These are phyloP conservation scores for Olyra latifolia DNA, from an alignment of 176 grass and related monocot genomes.

Conservation along the genomic window DNA sequence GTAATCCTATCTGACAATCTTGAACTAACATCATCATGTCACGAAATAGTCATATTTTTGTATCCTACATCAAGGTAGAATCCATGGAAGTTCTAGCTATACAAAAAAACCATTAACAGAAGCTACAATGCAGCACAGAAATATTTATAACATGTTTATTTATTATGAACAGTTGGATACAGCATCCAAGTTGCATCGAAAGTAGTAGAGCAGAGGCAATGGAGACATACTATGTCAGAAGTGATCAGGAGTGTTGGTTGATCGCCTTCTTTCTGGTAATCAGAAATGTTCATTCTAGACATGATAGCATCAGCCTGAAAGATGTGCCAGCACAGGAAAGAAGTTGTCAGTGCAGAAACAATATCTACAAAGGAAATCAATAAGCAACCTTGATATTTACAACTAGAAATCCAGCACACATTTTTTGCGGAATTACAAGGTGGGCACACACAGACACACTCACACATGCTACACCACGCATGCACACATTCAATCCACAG, in stretches of 20 bases:
- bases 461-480: not conserved
- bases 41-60: conserved; percentile 13
- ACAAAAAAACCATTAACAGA: conserved; percentile 16
- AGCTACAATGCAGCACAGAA: not conserved
- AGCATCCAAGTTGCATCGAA: not conserved
- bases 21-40: not conserved
- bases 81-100: not conserved
- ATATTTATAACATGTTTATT: not conserved
- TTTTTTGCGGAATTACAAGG: not conserved
- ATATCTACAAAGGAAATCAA: not conserved
- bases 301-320: conserved; percentile 92
- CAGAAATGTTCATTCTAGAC: conserved; percentile 68
- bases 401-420: not conserved
- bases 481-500: not conserved
- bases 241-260: conserved; percentile 74
- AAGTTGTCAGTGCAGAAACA: not conserved
- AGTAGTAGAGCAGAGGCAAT: not conserved
- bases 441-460: not conserved
- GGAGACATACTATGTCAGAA: conserved; percentile 91
- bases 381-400: not conserved
- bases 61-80: not conserved
- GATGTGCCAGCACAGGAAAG: not conserved
- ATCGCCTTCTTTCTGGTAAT: conserved; percentile 59
- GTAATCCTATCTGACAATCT: not conserved
- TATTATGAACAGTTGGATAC: not conserved